phyloP scores from a whole-genome alignment of 441 rosid species.

The Syzygium syzygioides region DNA sequence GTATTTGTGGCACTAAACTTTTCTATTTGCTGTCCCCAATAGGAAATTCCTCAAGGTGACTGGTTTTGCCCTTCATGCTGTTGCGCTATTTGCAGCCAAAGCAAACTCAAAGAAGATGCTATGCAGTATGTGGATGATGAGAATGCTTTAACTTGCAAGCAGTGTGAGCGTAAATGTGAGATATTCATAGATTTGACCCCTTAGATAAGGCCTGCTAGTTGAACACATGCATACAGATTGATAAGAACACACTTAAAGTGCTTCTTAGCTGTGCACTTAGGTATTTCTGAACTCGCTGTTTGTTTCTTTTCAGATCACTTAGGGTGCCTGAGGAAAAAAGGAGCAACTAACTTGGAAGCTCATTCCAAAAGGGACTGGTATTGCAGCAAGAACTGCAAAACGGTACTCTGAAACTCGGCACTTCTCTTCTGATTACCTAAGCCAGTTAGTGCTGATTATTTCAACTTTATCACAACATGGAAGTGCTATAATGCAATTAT shows the following conservation, averaged over 20 bases:
- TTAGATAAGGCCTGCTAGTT: not conserved
- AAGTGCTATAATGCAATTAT: not conserved
- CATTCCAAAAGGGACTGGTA: constrained; percentile 40
- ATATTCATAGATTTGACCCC: not conserved
- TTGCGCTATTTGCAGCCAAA: constrained; percentile 38
- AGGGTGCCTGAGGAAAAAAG: constrained; percentile 30
- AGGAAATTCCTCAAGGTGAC: constrained; percentile 43
- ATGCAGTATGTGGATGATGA: not conserved
- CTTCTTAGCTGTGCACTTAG: not conserved
- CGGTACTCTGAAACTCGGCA: constrained; percentile 29
- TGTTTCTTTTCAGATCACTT: constrained; percentile 44
- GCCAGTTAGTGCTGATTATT: not conserved
- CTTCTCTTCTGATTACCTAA: not conserved
- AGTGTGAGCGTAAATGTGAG: constrained; percentile 35
- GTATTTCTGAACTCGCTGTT: not conserved
- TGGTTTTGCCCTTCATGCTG: constrained; percentile 75
- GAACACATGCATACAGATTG: not conserved
- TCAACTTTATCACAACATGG: not conserved
- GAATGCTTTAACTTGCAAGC: constrained; percentile 30
- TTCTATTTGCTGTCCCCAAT: not conserved
- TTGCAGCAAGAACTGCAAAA: constrained; percentile 62
- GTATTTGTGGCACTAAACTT: not conserved
- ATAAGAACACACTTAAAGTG: not conserved
- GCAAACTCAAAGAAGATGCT: not conserved
- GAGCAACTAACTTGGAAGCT: constrained; percentile 11